Percentiles rank a stretch among this genome's conserved stretches.
These are phyloP conservation scores for Naegleria fowleri DNA, from an alignment of 208 protist genomes.

Conservation along the genomic window DNA sequence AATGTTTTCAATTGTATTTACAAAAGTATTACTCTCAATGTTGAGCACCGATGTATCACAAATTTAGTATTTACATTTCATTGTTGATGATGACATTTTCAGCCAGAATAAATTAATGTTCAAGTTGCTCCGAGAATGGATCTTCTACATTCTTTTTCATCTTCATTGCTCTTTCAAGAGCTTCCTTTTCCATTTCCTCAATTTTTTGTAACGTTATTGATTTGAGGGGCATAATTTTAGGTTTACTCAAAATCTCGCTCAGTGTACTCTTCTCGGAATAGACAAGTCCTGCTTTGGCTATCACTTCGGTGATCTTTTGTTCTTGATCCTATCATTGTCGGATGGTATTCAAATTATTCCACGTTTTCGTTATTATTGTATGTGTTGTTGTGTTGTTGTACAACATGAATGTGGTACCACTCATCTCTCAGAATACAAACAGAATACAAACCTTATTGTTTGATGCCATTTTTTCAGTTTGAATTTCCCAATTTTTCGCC, in stretches of 20 bases:
- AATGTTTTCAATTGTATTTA: too few relatives aligned
- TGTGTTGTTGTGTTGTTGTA: too few relatives aligned
- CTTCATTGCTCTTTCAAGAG: neutral
- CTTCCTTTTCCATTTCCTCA: slow-evolving; percentile 67
- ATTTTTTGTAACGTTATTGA: slow-evolving; percentile 83
- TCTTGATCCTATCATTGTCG: neutral
- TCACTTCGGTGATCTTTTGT: slow-evolving; percentile 46
- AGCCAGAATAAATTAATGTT: neutral
- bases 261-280: slow-evolving; percentile 65
- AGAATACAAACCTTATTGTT: too few relatives aligned
- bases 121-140: neutral
- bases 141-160: neutral
- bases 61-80: too few relatives aligned
- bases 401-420: too few relatives aligned
- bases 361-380: too few relatives aligned
- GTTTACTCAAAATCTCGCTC: slow-evolving; percentile 79
- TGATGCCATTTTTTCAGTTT: too few relatives aligned
- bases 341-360: neutral
- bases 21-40: too few relatives aligned
- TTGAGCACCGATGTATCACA: too few relatives aligned
- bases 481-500: too few relatives aligned
- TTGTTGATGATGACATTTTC: neutral
- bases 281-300: slow-evolving; percentile 69
- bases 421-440: too few relatives aligned
- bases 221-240: slow-evolving; percentile 91